These are phyloP conservation scores for Saccharomyces hybrid DNA, from an alignment of 1,139 yeast genomes.

Conservation along the genomic window DNA sequence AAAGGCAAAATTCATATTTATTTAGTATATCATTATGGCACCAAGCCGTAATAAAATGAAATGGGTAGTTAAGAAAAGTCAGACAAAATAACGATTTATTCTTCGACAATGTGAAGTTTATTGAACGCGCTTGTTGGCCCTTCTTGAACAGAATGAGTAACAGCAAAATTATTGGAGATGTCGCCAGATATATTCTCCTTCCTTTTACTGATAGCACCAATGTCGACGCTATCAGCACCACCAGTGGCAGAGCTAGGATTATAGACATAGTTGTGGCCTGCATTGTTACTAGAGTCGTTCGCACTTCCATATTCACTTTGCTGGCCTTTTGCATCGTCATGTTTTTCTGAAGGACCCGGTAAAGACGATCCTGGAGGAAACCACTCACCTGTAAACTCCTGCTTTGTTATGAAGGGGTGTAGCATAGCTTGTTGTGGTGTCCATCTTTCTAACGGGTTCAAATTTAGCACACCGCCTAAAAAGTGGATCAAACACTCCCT, in stretches of 20 bases:
- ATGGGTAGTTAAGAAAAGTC: not conserved
- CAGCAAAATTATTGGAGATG: not conserved
- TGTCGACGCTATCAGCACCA: not conserved
- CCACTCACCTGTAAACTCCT: slow-evolving; percentile 41
- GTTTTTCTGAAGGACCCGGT: slow-evolving; percentile 4
- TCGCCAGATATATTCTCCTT: not conserved
- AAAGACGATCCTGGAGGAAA: slow-evolving; percentile 38
- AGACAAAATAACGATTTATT: slow-evolving; percentile 1
- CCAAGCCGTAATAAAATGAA: not conserved
- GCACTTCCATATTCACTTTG: not conserved
- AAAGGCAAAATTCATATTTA: not conserved
- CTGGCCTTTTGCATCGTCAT: not conserved
- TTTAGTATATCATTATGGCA: not conserved
- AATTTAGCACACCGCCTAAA: slow-evolving; percentile 63
- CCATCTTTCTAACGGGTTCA: slow-evolving; percentile 91
- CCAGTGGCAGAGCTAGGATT: not conserved
- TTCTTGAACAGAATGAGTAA: slow-evolving; percentile 15
- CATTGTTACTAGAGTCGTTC: slow-evolving; percentile 9
- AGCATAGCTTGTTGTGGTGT: slow-evolving; percentile 92
- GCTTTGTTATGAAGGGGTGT: slow-evolving; percentile 78
- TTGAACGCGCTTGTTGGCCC: slow-evolving; percentile 17
- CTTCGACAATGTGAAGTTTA: slow-evolving; percentile 15
- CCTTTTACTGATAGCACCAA: not conserved
- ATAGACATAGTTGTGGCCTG: not conserved
- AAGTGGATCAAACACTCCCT: slow-evolving; percentile 71